Base-by-base conservation (phyloP, 140 eudicot species). In the Ambrosia hybrid region DNA sequence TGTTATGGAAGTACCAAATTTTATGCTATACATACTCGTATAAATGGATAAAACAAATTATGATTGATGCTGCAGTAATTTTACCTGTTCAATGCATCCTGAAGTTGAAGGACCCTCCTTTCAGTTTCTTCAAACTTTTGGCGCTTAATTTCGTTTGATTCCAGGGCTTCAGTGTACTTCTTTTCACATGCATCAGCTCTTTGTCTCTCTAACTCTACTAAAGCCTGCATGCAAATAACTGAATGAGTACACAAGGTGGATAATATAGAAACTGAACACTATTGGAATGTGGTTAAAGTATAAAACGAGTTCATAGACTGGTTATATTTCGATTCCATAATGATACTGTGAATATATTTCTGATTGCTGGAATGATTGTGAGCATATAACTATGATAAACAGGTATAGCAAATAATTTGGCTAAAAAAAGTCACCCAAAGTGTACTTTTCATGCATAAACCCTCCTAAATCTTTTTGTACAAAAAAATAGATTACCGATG, bases 91-190 rank as follows among this genome's bases (percentile, higher is more conserved):
- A 92, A 65, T 51, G 95, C 87, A 63, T 87, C 95, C 81, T 92
- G 96, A 79, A 89, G 93, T 68, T 85, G 91, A 71, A 73, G 82
- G 61, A 87, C 91, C 79, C 83, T 79, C 84, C 46, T 92, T 80
- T 87, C 98, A 60, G 96, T 87, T 82, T 89, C 98, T 75, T 89
- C 98, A 48, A 92, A 77, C 80, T 87, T 92, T 76, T 82, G 76
- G 34, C 79, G 84, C 79, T 78, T 92, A 70, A 73, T 82, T 81
- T 89, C 93, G 58, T 84, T 84, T 76, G 91, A 82, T 71, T 85
- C 91, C 46, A 77, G 51, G 63, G 93, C 89, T 80, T 82, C 87
- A 3, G 81, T 69, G 53, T 78, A 83, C 79, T 81, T 91, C 79
- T 76, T 89, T 80, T 91, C 95, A 82, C 81, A 84, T 62, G 79